These are phyloP conservation scores for Musa itinerans DNA, from an alignment of 176 grass and related monocot genomes.

Conservation along the genomic window DNA sequence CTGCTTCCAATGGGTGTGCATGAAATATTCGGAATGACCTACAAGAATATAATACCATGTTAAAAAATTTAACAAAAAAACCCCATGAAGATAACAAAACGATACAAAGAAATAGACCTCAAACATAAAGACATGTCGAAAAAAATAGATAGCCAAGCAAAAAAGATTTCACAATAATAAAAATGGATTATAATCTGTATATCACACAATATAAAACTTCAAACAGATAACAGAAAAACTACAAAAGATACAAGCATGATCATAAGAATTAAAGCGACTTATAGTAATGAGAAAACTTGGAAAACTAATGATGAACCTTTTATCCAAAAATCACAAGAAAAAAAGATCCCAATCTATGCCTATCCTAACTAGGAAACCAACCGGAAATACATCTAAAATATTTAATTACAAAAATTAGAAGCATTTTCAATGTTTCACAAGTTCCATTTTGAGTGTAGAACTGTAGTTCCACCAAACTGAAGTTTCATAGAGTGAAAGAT, in stretches of 20 bases:
- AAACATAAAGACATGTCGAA: not conserved
- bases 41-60: conserved; percentile 1
- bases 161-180: not conserved
- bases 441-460: too few relatives aligned
- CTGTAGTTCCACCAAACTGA: too few relatives aligned
- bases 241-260: too few relatives aligned
- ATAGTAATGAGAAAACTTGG: too few relatives aligned
- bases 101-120: not conserved
- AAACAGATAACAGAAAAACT: not conserved
- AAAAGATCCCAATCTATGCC: too few relatives aligned
- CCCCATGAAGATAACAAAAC: not conserved
- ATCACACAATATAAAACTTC: not conserved
- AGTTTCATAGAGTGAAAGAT: not conserved
- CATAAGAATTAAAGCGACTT: too few relatives aligned
- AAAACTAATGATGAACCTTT: too few relatives aligned
- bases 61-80: not conserved
- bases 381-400: too few relatives aligned
- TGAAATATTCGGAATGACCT: conserved; percentile 61
- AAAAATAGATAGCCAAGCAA: not conserved
- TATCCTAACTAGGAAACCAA: too few relatives aligned
- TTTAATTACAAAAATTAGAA: too few relatives aligned
- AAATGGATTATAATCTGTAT: not conserved
- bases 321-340: too few relatives aligned
- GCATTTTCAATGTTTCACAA: too few relatives aligned
- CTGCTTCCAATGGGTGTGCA: conserved; percentile 27